Conservation (phyloP, 108 stramenopile genomes). For the Asterionellopsis glacialis region DNA sequence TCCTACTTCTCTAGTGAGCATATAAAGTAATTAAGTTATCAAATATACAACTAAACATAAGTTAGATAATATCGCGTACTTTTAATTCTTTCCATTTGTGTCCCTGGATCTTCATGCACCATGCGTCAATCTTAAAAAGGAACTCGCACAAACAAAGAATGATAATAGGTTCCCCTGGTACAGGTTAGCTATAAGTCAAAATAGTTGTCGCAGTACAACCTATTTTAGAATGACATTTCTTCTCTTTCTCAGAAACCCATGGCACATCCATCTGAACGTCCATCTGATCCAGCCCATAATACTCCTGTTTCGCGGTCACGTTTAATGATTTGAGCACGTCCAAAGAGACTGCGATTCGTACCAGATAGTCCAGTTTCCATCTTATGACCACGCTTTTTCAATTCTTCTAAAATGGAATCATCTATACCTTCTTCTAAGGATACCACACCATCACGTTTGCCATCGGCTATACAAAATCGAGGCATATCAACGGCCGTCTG, state of each 20-base stretch:
- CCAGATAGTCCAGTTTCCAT: conserved; percentile 47
- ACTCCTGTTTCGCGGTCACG: conserved; percentile 58
- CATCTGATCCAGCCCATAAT: conserved; percentile 91
- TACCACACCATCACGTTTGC: conserved; percentile 65
- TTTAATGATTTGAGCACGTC: conserved; percentile 89
- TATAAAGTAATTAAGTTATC: too few relatives aligned
- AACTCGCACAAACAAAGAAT: too few relatives aligned
- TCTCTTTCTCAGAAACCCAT: conserved; percentile 72
- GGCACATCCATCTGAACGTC: conserved; percentile 93
- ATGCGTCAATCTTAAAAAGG: too few relatives aligned
- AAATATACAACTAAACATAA: too few relatives aligned
- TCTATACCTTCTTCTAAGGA: conserved; percentile 68
- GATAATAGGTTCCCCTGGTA: too few relatives aligned
- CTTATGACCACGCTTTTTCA: conserved; percentile 67
- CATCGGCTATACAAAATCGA: conserved; percentile 89
- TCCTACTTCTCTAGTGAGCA: too few relatives aligned
- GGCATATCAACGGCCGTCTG: conserved; percentile 89
- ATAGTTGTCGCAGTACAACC: too few relatives aligned
- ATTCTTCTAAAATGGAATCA: conserved; percentile 39
- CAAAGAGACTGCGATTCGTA: conserved; percentile 75
- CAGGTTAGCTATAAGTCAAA: too few relatives aligned
- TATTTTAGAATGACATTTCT: too few relatives aligned
- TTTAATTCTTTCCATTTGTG: too few relatives aligned
- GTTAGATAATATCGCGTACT: too few relatives aligned
- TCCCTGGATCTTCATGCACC: too few relatives aligned